A percentile compares a stretch with the other conserved stretches of the same genome.
Conservation (phyloP, 78 protist genomes). For the Chrysochromulina tobinii region DNA sequence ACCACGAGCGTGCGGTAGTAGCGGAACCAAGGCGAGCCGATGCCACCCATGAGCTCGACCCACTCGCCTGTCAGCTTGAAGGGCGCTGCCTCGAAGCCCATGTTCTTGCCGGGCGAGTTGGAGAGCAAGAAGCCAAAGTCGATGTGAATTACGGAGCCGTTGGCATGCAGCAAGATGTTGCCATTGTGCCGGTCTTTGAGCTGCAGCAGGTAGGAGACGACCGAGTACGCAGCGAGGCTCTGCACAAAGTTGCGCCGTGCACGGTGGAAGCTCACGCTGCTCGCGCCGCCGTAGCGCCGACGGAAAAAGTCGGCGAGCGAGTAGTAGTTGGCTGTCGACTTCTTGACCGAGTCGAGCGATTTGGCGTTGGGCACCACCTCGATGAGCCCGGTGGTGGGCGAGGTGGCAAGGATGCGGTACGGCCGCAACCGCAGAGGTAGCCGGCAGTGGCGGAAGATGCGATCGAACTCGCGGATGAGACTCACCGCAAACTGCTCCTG, state of each 20-base stretch:
- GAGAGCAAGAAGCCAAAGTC: constrained; percentile 78
- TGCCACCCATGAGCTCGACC: constrained; percentile 60
- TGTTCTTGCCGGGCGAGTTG: constrained; percentile 66
- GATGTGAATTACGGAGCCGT: constrained; percentile 76
- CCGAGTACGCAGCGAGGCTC: constrained; percentile 76
- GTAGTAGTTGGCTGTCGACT: constrained; percentile 13
- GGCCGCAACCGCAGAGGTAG: constrained; percentile 33
- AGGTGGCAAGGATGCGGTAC: constrained; percentile 72
- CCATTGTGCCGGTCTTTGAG: constrained; percentile 88
- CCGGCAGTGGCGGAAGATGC: background rate
- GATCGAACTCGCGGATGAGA: background rate
- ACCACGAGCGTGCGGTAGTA: constrained; percentile 43
- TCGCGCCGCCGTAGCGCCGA: constrained; percentile 56
- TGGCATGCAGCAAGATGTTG: constrained; percentile 64
- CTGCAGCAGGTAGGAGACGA: constrained; percentile 71
- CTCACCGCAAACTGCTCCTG: background rate
- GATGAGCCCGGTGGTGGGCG: constrained; percentile 74
- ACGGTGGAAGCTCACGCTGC: background rate
- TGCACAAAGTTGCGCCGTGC: constrained; percentile 77
- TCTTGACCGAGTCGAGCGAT: constrained; percentile 76
- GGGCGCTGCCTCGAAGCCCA: constrained; percentile 80
- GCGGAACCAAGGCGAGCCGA: background rate
- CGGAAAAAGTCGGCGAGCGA: constrained; percentile 47
- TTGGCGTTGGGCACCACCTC: constrained; percentile 78
- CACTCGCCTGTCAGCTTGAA: constrained; percentile 74